Base-by-base conservation (phyloP, 2,329 filamentous ascomycete species). In the Botrytis fabae region DNA sequence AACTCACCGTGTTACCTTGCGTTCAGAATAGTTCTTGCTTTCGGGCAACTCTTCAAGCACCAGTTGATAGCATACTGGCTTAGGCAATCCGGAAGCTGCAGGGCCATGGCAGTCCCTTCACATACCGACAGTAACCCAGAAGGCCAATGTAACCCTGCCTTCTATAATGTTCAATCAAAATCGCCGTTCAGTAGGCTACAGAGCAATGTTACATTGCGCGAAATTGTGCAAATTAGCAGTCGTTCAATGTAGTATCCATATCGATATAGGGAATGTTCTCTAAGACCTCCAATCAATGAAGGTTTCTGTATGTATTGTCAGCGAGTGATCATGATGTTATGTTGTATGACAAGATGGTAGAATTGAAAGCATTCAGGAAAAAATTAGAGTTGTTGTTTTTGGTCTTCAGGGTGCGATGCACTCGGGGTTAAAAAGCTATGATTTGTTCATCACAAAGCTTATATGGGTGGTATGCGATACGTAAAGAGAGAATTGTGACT, bases 221-320 rank as follows among this genome's bases (percentile, higher is more conserved):
- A 28, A 42, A n/a, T 32, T n/a, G 9, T 54, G 9, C 35, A 28
- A 22, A 25, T 42, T 5, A 35, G 28, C 22, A 8, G 28, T 42
- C 25, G 6, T 57, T 18, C n/a, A 28, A 35, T 1, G 5, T 18
- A 40, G 22, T 22, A 35, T 22, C 8, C 2, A 61, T 61, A 12
- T 8, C 62, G 5, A n/a, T 25, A 9, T 14, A 1, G 35, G 18
- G 8, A 12, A 5, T 51, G 16, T 4, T 48, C 10, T 42, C 10
- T 10, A 6, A 25, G 22, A 6, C 38, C n/a, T 44, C 14, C 25
- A 59, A 1, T 12, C 10, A 32, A 25, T 22, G 9, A 77, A 76
- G 40, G 65, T 48, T 86, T 87, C 83, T 85, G 84, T 80, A 81
- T 78, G 78, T 81, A 83, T 89, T 87, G 88, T 89, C 86, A 89